Base-by-base conservation (phyloP, 2,329 filamentous ascomycete species). In the Alternaria sp. region DNA sequence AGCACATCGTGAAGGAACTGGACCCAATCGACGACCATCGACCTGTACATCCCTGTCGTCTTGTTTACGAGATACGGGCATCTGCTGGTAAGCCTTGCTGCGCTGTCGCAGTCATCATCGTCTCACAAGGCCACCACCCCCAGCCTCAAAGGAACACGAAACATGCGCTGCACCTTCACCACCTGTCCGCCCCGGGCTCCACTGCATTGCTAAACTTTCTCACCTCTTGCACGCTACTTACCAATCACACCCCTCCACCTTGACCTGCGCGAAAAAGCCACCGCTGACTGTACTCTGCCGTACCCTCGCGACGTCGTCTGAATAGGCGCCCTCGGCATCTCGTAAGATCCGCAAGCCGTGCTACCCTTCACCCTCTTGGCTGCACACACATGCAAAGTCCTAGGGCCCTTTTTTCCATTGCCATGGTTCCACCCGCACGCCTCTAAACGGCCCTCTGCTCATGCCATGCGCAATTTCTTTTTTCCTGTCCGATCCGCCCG, bases 291-390 rank as follows among this genome's bases (percentile, higher is more conserved):
- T 63, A 38, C 46, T 34, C 34, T 57, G 30, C 46, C 50, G 34
- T 27, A 43, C 25, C 34, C 36, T 43, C 36, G 38, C 46, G 27
- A 28, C 28, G 57, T 58, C 28, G 63, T 62, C 62, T 59, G 63
- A 61, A 54, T 70, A 67, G 57, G 57, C 70, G 67, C 70, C 69
- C 41, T 60, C 70, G 70, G 70, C 59, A 64, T 54, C 51, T 67
- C 51, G 60, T 45, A 69, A 50, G 53, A 60, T 70, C 70, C 70
- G 68, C 59, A 38, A 36, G 46, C 59, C 63, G 60, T 54, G 45
- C 45, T 44, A 49, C 43, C 25, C 25, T 27, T 27, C 25, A 27
- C 25, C 2, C 25, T 27, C 25, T 27, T 27, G 25, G 25, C 25
- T 27, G 5, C 25, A 27, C 25, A 27, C 6, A 27, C 25, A 27